Percentiles rank a stretch among this genome's conserved stretches.
Evolutionary conservation across 257 asterid species (phyloP).

Genomic region (Thymus mandschuricus): DNA sequence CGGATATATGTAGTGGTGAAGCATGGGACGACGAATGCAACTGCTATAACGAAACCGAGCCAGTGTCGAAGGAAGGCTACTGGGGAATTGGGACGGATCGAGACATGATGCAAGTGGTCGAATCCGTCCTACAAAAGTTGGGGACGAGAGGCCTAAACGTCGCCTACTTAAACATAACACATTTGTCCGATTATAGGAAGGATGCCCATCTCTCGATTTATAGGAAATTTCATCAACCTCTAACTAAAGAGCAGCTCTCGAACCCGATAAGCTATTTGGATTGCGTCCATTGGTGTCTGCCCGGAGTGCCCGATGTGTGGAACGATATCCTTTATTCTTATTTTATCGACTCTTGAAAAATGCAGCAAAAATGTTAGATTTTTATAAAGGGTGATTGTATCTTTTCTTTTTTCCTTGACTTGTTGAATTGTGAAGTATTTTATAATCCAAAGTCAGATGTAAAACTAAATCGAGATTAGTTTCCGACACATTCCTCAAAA

Average conservation of each 20-base stretch:
- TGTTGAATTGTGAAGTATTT: too few relatives aligned
- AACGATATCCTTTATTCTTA: constrained; percentile 57
- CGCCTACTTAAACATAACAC: constrained; percentile 62
- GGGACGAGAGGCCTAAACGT: constrained; percentile 26
- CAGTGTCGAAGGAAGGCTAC: constrained; percentile 4
- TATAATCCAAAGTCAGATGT: too few relatives aligned
- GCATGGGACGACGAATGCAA: not conserved
- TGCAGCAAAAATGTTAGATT: not conserved
- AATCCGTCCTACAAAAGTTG: not conserved
- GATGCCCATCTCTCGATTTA: constrained; percentile 67
- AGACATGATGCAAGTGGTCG: constrained; percentile 6
- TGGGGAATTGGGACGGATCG: constrained; percentile 3
- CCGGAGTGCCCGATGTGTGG: constrained; percentile 87
- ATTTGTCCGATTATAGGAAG: constrained; percentile 58
- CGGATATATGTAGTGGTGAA: not conserved
- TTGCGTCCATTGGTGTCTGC: constrained; percentile 79
- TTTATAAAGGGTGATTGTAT: too few relatives aligned
- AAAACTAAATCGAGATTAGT: too few relatives aligned
- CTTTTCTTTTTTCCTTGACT: too few relatives aligned
- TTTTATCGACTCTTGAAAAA: constrained; percentile 20
- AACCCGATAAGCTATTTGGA: constrained; percentile 43
- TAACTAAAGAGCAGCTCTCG: constrained; percentile 40
- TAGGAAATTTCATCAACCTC: constrained; percentile 38
- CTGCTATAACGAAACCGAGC: constrained; percentile 22
- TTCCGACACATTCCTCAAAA: too few relatives aligned